Evolutionary conservation across 2,329 filamentous ascomycete genomes (phyloP).

Genomic region (Ophiostoma triangulosporum): DNA sequence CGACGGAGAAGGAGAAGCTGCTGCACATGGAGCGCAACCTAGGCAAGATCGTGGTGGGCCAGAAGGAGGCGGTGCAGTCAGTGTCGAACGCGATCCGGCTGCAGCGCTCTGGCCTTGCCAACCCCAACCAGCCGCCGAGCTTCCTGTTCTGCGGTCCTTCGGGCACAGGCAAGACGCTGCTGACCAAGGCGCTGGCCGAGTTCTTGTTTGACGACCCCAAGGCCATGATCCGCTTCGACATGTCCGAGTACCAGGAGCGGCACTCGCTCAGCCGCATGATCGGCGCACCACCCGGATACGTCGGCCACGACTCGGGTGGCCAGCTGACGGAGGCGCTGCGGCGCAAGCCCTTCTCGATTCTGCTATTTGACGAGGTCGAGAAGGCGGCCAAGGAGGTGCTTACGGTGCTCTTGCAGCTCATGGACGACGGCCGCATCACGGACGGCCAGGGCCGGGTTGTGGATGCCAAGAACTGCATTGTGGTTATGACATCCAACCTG

Average conservation of each 20-base stretch:
- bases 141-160: conserved; percentile 99
- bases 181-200: conserved; percentile 93
- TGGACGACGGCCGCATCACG: conserved; percentile 97
- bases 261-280: conserved; percentile 96
- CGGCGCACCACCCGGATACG: conserved; percentile 89
- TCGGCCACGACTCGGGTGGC: conserved; percentile 89
- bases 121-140: conserved; percentile 92
- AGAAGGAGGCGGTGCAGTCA: conserved; percentile 82
- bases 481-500: conserved; percentile 97
- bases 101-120: conserved; percentile 84
- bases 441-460: conserved; percentile 92
- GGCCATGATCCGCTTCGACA: conserved; percentile 97
- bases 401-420: conserved; percentile 94
- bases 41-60: conserved; percentile 74
- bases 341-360: conserved; percentile 90
- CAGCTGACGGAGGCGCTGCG: conserved; percentile 92
- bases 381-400: conserved; percentile 97
- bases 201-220: conserved; percentile 97
- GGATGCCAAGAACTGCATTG: conserved; percentile 95
- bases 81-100: conserved; percentile 94
- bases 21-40: conserved; percentile 89
- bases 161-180: conserved; percentile 91
- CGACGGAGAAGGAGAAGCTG: conserved; percentile 96
- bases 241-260: conserved; percentile 98
- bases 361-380: conserved; percentile 95